Evolutionary conservation across 73 alveolate genomes (phyloP).

Genomic region (Paramecium biaurelia): DNA sequence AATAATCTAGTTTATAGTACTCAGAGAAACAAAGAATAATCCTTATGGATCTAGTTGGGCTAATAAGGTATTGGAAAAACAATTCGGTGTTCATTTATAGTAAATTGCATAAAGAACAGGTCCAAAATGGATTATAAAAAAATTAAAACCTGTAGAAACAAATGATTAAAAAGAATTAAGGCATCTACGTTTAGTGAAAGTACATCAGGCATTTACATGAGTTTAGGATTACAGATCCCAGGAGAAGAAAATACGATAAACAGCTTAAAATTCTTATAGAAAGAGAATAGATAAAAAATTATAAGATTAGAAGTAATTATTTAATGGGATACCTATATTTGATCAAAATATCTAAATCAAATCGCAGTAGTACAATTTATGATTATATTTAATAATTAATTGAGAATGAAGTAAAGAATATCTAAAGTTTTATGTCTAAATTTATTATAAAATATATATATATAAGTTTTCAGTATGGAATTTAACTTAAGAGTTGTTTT

Average conservation of each 20-base stretch:
- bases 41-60: slow-evolving; percentile 51
- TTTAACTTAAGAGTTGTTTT: neutral
- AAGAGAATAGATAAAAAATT: neutral
- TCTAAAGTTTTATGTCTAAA: neutral
- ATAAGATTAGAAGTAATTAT: neutral
- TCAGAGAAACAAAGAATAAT: neutral
- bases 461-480: neutral
- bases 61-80: neutral
- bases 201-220: neutral
- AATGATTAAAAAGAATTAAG: neutral
- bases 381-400: slow-evolving; percentile 12
- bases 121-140: slow-evolving; percentile 26
- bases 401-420: neutral
- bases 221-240: neutral
- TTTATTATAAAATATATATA: neutral
- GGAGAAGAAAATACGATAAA: neutral
- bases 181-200: neutral
- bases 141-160: neutral
- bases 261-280: neutral
- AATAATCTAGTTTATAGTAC: slow-evolving; percentile 35
- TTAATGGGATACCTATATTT: neutral
- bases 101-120: neutral
- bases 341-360: neutral
- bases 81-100: neutral
- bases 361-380: slow-evolving; percentile 11